These are phyloP conservation scores for Gamarada debralockiae DNA, from an alignment of 495 filamentous ascomycete genomes.

Conservation along the genomic window DNA sequence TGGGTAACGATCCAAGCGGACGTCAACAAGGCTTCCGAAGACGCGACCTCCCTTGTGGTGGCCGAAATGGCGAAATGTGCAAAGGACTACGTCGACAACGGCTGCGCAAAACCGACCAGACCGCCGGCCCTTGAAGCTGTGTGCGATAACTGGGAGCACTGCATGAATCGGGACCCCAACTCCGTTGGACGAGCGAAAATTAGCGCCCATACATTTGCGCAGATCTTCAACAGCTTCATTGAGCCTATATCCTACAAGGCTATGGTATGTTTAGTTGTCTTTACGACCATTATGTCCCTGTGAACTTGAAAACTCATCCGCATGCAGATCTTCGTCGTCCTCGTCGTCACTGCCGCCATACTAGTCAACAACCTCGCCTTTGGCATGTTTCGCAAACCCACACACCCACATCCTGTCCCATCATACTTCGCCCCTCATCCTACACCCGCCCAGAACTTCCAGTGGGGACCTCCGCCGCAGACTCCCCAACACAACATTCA, in stretches of 20 bases:
- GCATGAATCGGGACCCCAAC: constrained; percentile 74
- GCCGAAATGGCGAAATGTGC: constrained; percentile 69
- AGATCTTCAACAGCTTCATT: constrained; percentile 71
- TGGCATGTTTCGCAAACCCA: constrained; percentile 34
- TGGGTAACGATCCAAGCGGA: constrained; percentile 70
- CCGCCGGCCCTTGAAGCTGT: constrained; percentile 67
- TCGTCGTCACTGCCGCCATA: constrained; percentile 52
- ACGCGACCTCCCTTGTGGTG: constrained; percentile 58
- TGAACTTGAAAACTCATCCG: background rate
- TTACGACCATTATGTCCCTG: background rate
- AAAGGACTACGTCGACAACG: constrained; percentile 66
- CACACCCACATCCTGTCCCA: constrained; percentile 23
- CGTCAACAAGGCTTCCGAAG: constrained; percentile 64
- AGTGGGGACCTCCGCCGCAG: constrained; percentile 20
- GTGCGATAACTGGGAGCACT: constrained; percentile 77
- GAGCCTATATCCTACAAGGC: constrained; percentile 72
- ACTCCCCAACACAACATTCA: constrained; percentile 12
- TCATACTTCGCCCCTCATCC: constrained; percentile 13
- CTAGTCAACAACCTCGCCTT: constrained; percentile 56
- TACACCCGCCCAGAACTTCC: constrained; percentile 12
- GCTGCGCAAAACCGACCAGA: constrained; percentile 54
- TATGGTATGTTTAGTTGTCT: constrained; percentile 45
- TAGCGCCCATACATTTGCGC: constrained; percentile 73
- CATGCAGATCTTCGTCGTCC: constrained; percentile 44
- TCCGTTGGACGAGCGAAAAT: constrained; percentile 63